Conservation (phyloP, 2,329 filamentous ascomycete genomes). For the Rhexocercosporidium sp. region DNA sequence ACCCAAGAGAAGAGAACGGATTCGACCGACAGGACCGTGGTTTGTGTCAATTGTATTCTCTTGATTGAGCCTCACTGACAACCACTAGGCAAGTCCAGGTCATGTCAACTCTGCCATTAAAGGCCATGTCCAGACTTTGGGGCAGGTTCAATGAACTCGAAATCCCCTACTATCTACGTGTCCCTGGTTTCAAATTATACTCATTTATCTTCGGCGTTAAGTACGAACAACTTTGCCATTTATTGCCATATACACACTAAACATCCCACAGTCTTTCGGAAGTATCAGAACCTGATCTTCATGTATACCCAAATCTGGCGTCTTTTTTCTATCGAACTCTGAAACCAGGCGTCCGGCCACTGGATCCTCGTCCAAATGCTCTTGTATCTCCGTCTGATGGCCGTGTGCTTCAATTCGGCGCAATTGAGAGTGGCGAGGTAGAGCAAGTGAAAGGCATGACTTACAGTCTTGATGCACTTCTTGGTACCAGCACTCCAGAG, state of each 20-base stretch:
- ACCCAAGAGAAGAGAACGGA: slow-evolving; percentile 55
- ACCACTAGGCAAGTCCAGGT: slow-evolving; percentile 67
- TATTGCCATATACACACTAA: slow-evolving; percentile 27
- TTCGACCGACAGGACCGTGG: slow-evolving; percentile 72
- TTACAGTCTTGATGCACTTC: slow-evolving; percentile 90
- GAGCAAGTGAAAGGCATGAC: slow-evolving; percentile 99
- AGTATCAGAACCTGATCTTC: slow-evolving; percentile 86
- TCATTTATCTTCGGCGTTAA: slow-evolving; percentile 77
- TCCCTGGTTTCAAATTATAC: slow-evolving; percentile 77
- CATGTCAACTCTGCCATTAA: slow-evolving; percentile 75
- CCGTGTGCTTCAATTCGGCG: slow-evolving; percentile 87
- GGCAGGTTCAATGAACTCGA: slow-evolving; percentile 75
- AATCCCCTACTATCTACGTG: slow-evolving; percentile 71
- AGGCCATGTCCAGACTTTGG: slow-evolving; percentile 74
- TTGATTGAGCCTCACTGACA: slow-evolving; percentile 23
- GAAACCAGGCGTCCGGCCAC: slow-evolving; percentile 84
- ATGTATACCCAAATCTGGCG: slow-evolving; percentile 88
- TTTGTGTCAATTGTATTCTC: slow-evolving; percentile 36
- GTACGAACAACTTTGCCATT: slow-evolving; percentile 42
- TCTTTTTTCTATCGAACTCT: slow-evolving; percentile 96
- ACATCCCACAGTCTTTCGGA: slow-evolving; percentile 69
- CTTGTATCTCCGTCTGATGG: slow-evolving; percentile 90
- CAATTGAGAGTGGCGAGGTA: slow-evolving; percentile 90
- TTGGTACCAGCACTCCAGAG: slow-evolving; percentile 69
- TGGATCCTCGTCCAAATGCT: slow-evolving; percentile 81